Base-by-base conservation (phyloP, 2,329 filamentous ascomycete species). In the Colletotrichum cereale region DNA sequence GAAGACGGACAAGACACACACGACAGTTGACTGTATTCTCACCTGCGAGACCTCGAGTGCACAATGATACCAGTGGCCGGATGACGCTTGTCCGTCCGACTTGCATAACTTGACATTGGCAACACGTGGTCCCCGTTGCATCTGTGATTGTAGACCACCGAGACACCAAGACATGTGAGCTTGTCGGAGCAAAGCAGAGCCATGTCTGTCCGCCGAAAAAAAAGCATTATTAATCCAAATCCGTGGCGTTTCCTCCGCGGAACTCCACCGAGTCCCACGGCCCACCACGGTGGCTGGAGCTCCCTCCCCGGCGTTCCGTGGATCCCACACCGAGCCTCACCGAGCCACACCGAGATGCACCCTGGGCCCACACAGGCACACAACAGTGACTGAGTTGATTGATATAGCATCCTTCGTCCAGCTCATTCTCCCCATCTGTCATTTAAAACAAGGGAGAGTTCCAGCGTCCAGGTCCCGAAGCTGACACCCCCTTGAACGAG, bases 201-300 rank as follows among this genome's bases (percentile, higher is more conserved):
- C 26, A 52, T 11, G 1, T 52, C 48, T 21, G 29, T 2, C 24
- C 14, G 11, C 24, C 34, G 6, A 24, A 5, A 21, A 26, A 21
- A 4, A 2, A 2, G 42, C 31, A 70, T 70, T 60, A 70, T 58
- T 66, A 70, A 70, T 70, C 36, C 31, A 3, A 11, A 53, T 48
- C 42, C 50, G 38, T 50, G 66, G 50, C 50, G 24, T 57, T 57
- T 64, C 44, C 62, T 60, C 67, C 67, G 47, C 47, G 67, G 62
- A 69, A 66, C 44, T 65, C 66, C 66, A 62, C 53, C 44, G 62
- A 58, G 48, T n/a, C 7, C 52, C 40, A 11, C 4, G 24, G 26
- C 29, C 29, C 47, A 48, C 62, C 62, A 57, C 62, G 63, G 63
- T 66, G 63, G 63, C 63, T 66, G 38, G 38, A 47, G 40, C 18